Evolutionary conservation across 192 early-diverging fungal genomes (phyloP).

Genomic region (Linderina pennispora): DNA sequence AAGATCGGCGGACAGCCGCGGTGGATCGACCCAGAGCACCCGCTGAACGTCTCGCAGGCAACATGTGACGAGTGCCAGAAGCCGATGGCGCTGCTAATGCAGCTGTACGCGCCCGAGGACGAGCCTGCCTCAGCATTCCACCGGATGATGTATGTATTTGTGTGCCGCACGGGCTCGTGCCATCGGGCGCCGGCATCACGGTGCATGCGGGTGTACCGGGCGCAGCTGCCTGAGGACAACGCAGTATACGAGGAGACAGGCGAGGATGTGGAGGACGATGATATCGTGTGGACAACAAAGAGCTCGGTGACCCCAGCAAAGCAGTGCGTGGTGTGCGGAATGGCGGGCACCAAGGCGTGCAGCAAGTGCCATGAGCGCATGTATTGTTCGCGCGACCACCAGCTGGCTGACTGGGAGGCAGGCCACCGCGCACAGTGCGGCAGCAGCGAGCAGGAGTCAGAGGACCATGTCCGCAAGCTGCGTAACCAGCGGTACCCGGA

Average conservation of each 20-base stretch:
- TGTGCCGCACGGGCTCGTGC: constrained; percentile 84
- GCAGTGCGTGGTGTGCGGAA: constrained; percentile 66
- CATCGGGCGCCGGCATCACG: constrained; percentile 50
- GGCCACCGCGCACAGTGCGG: constrained; percentile 65
- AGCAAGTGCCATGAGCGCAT: constrained; percentile 59
- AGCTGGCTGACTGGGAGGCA: constrained; percentile 74
- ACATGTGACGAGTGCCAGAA: constrained; percentile 66
- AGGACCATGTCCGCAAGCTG: constrained; percentile 11
- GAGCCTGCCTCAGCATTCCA: constrained; percentile 80
- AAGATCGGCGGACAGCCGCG: constrained; percentile 80
- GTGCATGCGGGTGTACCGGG: constrained; percentile 81
- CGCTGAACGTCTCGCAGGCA: constrained; percentile 54
- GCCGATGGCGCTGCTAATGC: constrained; percentile 73
- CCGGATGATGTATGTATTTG: constrained; percentile 86
- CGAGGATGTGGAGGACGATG: constrained; percentile 31
- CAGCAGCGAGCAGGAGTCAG: constrained; percentile 7
- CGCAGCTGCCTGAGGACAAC: constrained; percentile 73
- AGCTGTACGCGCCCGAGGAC: constrained; percentile 94
- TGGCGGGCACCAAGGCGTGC: constrained; percentile 70
- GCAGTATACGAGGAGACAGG: constrained; percentile 48
- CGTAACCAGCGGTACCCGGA: constrained; percentile 51
- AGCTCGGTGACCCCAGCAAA: constrained; percentile 20
- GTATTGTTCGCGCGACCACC: constrained; percentile 87
- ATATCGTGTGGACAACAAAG: constrained; percentile 15
- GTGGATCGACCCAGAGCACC: constrained; percentile 75